Evolutionary conservation across 2,329 filamentous ascomycete genomes (phyloP).

Genomic region (Fusarium neocosmosporiellum): DNA sequence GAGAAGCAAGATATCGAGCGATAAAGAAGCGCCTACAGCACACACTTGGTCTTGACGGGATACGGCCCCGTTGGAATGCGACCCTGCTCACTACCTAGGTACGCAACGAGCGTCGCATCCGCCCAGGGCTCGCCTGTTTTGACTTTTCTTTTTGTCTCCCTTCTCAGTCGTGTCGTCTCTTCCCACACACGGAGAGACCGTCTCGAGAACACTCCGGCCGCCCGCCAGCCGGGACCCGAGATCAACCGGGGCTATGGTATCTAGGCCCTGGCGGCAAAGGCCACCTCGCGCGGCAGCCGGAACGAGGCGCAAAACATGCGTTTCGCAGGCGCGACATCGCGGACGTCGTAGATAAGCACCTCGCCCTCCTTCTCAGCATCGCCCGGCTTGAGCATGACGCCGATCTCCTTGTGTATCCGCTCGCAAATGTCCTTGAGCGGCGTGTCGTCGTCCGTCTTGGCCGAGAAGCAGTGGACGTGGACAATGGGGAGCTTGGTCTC

Average conservation of each 20-base stretch:
- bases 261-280: conserved; percentile 68
- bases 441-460: conserved; percentile 80
- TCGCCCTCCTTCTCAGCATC: conserved; percentile 60
- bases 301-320: conserved; percentile 98
- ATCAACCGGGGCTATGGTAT: conserved; percentile 22
- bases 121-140: conserved; percentile 11
- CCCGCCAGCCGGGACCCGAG: conserved; percentile 24
- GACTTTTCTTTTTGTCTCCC: conserved; percentile 6
- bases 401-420: conserved; percentile 55
- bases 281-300: conserved; percentile 82
- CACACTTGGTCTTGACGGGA: background rate
- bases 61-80: conserved; percentile 13
- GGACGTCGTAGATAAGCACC: conserved; percentile 74
- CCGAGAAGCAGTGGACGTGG: conserved; percentile 94
- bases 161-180: conserved; percentile 1
- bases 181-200: background rate
- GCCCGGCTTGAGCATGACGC: conserved; percentile 54
- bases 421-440: conserved; percentile 63
- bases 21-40: conserved; percentile 20
- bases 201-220: conserved; percentile 14
- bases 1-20: conserved; percentile 23
- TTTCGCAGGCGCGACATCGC: conserved; percentile 93
- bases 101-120: conserved; percentile 22
- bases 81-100: conserved; percentile 18
- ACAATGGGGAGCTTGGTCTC: conserved; percentile 77